These are phyloP conservation scores for Astrothelium macrocarpum DNA, from an alignment of 495 filamentous ascomycete genomes.

Conservation along the genomic window DNA sequence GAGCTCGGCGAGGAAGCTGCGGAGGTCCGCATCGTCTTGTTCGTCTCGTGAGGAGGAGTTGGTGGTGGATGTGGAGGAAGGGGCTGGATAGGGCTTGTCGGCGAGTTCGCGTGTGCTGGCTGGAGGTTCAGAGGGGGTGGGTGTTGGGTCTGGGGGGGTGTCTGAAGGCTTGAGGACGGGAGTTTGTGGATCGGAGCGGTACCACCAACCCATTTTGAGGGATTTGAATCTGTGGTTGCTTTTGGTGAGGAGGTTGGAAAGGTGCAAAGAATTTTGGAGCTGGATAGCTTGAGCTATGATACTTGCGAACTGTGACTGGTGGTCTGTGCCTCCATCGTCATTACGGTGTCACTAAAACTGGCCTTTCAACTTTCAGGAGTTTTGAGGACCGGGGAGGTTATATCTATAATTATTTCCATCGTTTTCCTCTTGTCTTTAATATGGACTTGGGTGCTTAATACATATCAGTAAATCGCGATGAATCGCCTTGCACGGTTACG, in stretches of 20 bases:
- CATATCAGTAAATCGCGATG: neutral
- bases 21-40: slow-evolving; percentile 52
- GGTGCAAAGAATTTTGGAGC: neutral
- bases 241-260: neutral
- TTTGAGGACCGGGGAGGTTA: no score
- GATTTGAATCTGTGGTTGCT: neutral
- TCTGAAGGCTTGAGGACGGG: slow-evolving; percentile 10
- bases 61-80: slow-evolving; percentile 34
- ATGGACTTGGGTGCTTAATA: neutral
- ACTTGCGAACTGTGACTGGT: neutral
- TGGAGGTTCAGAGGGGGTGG: slow-evolving; percentile 7
- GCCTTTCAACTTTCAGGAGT: neutral
- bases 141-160: slow-evolving; percentile 5
- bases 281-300: neutral
- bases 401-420: no score
- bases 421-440: no score
- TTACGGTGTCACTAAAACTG: neutral
- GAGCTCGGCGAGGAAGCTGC: slow-evolving; percentile 42
- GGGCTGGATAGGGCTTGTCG: slow-evolving; percentile 9
- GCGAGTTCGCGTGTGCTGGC: slow-evolving; percentile 4
- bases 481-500: neutral
- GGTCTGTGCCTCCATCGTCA: neutral
- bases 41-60: slow-evolving; percentile 46
- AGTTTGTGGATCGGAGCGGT: slow-evolving; percentile 2
- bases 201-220: slow-evolving; percentile 9